A percentile compares a stretch with the other conserved stretches of the same genome.
Evolutionary conservation across 257 asterid genomes (phyloP).

Genomic region (Gentiana macrophylla): DNA sequence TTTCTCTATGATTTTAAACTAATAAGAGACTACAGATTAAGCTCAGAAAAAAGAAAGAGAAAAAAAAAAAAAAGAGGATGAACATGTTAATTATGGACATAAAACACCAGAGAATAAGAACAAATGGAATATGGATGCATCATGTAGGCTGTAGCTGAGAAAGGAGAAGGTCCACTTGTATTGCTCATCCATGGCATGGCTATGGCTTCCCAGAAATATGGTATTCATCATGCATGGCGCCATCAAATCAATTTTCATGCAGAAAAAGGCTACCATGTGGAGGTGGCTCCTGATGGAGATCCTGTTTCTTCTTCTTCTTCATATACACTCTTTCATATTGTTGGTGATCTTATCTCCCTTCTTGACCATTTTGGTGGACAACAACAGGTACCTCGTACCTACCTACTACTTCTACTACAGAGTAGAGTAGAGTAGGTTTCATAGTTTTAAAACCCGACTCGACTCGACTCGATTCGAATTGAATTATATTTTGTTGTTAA

Average conservation of each 20-base stretch:
- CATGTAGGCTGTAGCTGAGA: conserved; percentile 29
- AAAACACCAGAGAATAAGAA: conserved; percentile 25
- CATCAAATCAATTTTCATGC: conserved; percentile 33
- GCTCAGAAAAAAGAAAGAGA: too few species aligned
- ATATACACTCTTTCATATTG: conserved; percentile 38
- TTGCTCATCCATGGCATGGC: conserved; percentile 51
- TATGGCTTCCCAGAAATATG: conserved; percentile 18
- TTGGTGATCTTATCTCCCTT: conserved; percentile 38
- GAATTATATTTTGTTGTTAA: not conserved
- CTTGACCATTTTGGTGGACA: conserved; percentile 37
- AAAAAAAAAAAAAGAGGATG: conserved; percentile 4
- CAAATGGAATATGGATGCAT: conserved; percentile 47
- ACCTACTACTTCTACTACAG: too few species aligned
- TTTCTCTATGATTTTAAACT: too few species aligned
- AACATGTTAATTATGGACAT: conserved; percentile 15
- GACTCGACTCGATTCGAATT: too few species aligned
- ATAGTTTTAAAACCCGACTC: too few species aligned
- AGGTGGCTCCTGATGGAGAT: conserved; percentile 45
- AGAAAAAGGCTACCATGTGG: conserved; percentile 28
- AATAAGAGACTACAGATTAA: too few species aligned
- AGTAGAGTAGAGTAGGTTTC: too few species aligned
- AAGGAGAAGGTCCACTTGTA: conserved; percentile 37
- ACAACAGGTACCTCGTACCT: conserved; percentile 14
- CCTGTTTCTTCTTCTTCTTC: conserved; percentile 37
- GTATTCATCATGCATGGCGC: conserved; percentile 37